Percentiles rank a stretch among this genome's conserved stretches.
Conservation (phyloP, 169 alveolate species). For the Babesia caballi region DNA sequence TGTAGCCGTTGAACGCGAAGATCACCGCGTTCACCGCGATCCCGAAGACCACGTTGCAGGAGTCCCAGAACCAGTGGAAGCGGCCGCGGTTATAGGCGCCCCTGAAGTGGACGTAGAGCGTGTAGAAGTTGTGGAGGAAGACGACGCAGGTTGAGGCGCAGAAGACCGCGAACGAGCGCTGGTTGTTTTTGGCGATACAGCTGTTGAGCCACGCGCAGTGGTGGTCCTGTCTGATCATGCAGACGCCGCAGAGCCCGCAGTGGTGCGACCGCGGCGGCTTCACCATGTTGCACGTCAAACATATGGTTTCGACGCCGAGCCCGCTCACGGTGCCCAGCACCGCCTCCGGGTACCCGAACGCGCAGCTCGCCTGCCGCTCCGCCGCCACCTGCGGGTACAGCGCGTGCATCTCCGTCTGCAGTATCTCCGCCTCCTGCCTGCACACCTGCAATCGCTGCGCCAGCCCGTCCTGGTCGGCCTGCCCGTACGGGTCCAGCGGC, state of each 20-base stretch:
- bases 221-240: conserved; percentile 87
- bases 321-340: conserved; percentile 33
- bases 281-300: conserved; percentile 84
- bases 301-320: conserved; percentile 46
- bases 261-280: conserved; percentile 79
- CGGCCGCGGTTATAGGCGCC: background rate
- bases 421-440: conserved; percentile 32
- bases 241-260: conserved; percentile 81
- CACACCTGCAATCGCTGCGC: conserved; percentile 39
- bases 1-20: conserved; percentile 76
- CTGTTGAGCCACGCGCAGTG: conserved; percentile 96
- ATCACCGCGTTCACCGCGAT: conserved; percentile 71
- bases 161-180: conserved; percentile 70
- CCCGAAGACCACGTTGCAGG: conserved; percentile 27
- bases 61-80: conserved; percentile 37
- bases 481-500: conserved; percentile 46
- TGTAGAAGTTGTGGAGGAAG: conserved; percentile 68
- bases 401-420: conserved; percentile 65
- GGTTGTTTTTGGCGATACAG: conserved; percentile 87
- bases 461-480: conserved; percentile 22
- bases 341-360: conserved; percentile 31
- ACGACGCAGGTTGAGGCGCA: conserved; percentile 53
- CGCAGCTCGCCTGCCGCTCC: conserved; percentile 55
- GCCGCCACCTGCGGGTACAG: conserved; percentile 65
- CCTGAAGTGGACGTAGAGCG: conserved; percentile 62